phyloP scores from a whole-genome alignment of 2,329 filamentous ascomycete genomes.

The Trichophyton benhamiae region DNA sequence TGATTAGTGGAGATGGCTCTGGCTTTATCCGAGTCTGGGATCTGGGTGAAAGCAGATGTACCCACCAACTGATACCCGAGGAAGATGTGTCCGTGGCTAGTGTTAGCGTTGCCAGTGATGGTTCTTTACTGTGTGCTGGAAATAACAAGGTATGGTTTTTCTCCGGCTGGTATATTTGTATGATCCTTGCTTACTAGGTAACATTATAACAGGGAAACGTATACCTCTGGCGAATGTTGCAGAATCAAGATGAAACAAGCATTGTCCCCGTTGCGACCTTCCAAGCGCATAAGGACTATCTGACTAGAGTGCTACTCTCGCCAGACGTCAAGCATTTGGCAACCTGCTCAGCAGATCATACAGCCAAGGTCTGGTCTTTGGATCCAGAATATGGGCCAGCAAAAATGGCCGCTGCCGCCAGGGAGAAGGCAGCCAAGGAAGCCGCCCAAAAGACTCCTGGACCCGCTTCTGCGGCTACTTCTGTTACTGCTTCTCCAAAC shows the following conservation, averaged over 20 bases:
- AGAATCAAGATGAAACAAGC: conserved; percentile 67
- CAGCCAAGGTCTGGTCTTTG: conserved; percentile 92
- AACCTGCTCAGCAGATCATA: conserved; percentile 87
- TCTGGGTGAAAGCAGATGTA: conserved; percentile 90
- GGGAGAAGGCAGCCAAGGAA: neutral
- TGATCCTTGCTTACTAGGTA: neutral
- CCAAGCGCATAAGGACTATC: conserved; percentile 80
- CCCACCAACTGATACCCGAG: conserved; percentile 89
- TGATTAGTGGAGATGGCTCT: conserved; percentile 88
- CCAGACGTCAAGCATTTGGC: conserved; percentile 90
- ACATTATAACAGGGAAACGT: conserved; percentile 61
- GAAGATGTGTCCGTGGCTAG: conserved; percentile 89
- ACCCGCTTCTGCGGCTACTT: too few species aligned
- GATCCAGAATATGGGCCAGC: conserved; percentile 47
- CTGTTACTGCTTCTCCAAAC: neutral
- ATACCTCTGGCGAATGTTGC: conserved; percentile 90
- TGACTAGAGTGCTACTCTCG: conserved; percentile 80
- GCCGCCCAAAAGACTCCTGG: neutral
- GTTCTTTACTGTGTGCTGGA: conserved; percentile 80
- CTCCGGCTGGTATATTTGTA: neutral
- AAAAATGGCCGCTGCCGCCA: conserved; percentile 23
- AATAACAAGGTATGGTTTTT: conserved; percentile 62
- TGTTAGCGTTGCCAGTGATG: conserved; percentile 91
- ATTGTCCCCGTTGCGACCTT: conserved; percentile 82
- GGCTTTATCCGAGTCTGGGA: conserved; percentile 96